Conservation (phyloP, 106 monocot genomes). For the Triglochin maritima region DNA sequence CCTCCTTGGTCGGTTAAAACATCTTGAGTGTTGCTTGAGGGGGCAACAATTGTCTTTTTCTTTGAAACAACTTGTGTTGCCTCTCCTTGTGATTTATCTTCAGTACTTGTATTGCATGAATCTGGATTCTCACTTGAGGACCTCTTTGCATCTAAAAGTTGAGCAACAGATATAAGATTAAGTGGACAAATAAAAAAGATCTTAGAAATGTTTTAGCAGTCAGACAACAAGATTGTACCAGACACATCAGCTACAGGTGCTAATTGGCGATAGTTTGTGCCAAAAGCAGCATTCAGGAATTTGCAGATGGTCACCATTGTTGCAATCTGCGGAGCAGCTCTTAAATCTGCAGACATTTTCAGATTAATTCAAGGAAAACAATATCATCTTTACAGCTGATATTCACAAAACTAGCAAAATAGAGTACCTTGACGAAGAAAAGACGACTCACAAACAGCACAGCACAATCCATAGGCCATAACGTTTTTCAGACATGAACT, state of each 20-base stretch:
- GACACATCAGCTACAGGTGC: slow-evolving; percentile 11
- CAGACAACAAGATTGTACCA: slow-evolving; percentile 19
- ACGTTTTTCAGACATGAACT: slow-evolving; percentile 41
- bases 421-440: slow-evolving; percentile 51
- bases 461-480: slow-evolving; percentile 16
- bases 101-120: slow-evolving; percentile 11
- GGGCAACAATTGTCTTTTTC: background rate
- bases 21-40: background rate
- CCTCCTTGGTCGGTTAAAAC: slow-evolving; percentile 8
- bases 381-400: background rate
- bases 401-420: background rate
- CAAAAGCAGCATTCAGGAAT: slow-evolving; percentile 49
- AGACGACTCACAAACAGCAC: slow-evolving; percentile 41
- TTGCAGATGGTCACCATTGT: slow-evolving; percentile 50
- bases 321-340: slow-evolving; percentile 44
- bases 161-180: background rate
- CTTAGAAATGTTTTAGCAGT: background rate
- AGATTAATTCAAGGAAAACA: background rate
- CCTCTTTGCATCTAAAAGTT: slow-evolving; percentile 18
- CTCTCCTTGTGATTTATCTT: slow-evolving; percentile 16
- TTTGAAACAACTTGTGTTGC: slow-evolving; percentile 2
- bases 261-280: slow-evolving; percentile 22
- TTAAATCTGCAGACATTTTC: slow-evolving; percentile 42
- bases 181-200: background rate
- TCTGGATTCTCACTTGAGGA: slow-evolving; percentile 20